Evolutionary conservation across 129 eudicot species (phyloP), one percentile per base, ranked within the genome.

Genomic region (Flaveria brownii): DNA sequence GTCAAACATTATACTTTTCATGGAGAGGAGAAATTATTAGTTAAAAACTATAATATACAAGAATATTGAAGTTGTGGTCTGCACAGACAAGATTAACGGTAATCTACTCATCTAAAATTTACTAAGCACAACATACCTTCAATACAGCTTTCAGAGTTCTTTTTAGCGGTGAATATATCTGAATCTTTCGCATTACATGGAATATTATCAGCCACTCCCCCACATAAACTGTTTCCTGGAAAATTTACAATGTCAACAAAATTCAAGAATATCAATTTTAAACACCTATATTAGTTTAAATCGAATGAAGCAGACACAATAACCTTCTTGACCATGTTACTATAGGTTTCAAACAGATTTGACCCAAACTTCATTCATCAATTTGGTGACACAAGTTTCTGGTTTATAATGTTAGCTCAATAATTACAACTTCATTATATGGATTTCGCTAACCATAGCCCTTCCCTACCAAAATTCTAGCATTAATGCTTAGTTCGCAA

Each of bases 101-200:
- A 78, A 36, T 71, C 59, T 59, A 64, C 60, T 52, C 52, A 39
- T 72, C 46, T 60, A 50, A 63, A 75, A 72, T 76, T 46, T 18
- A 23, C 49, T 26, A 74, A 59, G 43, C 42, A 69, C 23, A 14
- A 11, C 75, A 68, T 88, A 90, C 95, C 92, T 84, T 77, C 87
- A 43, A 45, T 74, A 73, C 72, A 82, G 74, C 77, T 77, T 54
- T 80, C 91, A 30, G 78, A 41, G 43, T 70, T 80, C 65, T 75
- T 79, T 52, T 79, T 89, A 46, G 76, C 42, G 25, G 88, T 22
- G 42, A 70, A 72, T 25, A 71, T 47, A 5, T 57, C 75, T 51
- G 74, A 42, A 67, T 81, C 87, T 56, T 60, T 71, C 28, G 71
- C 59, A 60, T 42, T 15, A 65, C 47, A 49, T 64, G 70, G 33